Evolutionary conservation across 192 early-diverging fungal genomes (phyloP).

Genomic region (Cladochytrium replicatum): DNA sequence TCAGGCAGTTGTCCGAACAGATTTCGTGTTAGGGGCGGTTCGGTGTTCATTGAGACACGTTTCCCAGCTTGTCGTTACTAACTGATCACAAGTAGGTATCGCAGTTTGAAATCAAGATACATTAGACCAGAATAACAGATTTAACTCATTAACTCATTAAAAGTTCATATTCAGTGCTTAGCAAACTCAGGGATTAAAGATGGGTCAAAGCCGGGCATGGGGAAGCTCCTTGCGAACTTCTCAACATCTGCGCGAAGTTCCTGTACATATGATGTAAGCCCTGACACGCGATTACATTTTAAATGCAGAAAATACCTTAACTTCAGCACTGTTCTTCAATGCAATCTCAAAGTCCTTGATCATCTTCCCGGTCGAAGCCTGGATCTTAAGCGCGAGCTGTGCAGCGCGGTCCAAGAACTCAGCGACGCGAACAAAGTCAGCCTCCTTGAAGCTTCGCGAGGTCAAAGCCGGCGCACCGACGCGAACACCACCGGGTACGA

Average conservation of each 20-base stretch:
- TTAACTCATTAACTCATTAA: too few relatives aligned
- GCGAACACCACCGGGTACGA: conserved; percentile 96
- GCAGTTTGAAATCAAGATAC: too few relatives aligned
- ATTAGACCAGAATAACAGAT: too few relatives aligned
- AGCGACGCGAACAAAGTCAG: conserved; percentile 92
- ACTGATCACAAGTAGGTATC: too few relatives aligned
- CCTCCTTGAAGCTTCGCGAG: conserved; percentile 90
- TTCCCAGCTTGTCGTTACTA: too few relatives aligned
- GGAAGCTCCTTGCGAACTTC: conserved; percentile 85
- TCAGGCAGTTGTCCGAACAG: too few relatives aligned
- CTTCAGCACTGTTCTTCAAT: conserved; percentile 65
- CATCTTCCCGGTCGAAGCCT: conserved; percentile 80
- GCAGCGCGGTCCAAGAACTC: conserved; percentile 93
- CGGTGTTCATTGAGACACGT: too few relatives aligned
- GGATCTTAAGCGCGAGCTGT: conserved; percentile 78
- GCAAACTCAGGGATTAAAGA: conserved; percentile 42
- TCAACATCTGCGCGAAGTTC: conserved; percentile 80
- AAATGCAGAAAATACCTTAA: conserved; percentile 36
- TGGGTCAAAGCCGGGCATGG: conserved; percentile 91
- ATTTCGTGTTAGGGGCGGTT: too few relatives aligned
- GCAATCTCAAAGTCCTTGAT: conserved; percentile 97
- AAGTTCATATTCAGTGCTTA: conserved; percentile 74
- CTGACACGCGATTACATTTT: background rate
- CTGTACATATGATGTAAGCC: conserved; percentile 4
- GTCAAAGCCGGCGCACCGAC: conserved; percentile 92